Evolutionary conservation across 768 basidiomycete genomes (phyloP).

Genomic region (Thelephora aurantiotincta): DNA sequence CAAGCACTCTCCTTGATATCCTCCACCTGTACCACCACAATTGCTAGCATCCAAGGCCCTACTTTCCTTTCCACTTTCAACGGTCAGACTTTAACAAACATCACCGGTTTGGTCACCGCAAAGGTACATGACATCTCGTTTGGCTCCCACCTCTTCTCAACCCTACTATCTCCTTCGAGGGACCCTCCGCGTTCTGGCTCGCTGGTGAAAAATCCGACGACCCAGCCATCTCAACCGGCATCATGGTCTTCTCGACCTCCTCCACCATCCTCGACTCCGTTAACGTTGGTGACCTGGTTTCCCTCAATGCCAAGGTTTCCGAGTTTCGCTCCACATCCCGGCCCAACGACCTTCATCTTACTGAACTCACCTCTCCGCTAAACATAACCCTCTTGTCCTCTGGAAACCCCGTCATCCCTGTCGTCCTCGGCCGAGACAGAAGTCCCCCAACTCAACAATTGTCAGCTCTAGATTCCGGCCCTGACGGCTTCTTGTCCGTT

Average conservation of each 20-base stretch:
- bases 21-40: constrained; percentile 5
- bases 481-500: constrained; percentile 38
- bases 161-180: constrained; percentile 14
- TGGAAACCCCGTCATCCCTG: constrained; percentile 30
- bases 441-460: constrained; percentile 35
- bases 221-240: constrained; percentile 32
- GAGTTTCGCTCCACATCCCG: constrained; percentile 31
- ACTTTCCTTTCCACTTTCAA: constrained; percentile 15
- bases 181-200: constrained; percentile 33
- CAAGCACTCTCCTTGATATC: neutral
- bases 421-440: constrained; percentile 35
- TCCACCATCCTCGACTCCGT: constrained; percentile 19
- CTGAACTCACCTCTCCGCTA: constrained; percentile 34
- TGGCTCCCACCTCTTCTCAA: neutral
- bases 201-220: constrained; percentile 25
- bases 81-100: constrained; percentile 13
- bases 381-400: constrained; percentile 32
- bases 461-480: constrained; percentile 35
- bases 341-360: constrained; percentile 31
- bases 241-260: constrained; percentile 33
- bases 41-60: constrained; percentile 17
- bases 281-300: constrained; percentile 33
- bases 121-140: constrained; percentile 7
- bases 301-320: constrained; percentile 28
- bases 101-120: constrained; percentile 15